A percentile compares a stretch with the other conserved stretches of the same genome.
Conservation (phyloP, 805 yeast genomes). For the Wickerhamomyces alni region DNA sequence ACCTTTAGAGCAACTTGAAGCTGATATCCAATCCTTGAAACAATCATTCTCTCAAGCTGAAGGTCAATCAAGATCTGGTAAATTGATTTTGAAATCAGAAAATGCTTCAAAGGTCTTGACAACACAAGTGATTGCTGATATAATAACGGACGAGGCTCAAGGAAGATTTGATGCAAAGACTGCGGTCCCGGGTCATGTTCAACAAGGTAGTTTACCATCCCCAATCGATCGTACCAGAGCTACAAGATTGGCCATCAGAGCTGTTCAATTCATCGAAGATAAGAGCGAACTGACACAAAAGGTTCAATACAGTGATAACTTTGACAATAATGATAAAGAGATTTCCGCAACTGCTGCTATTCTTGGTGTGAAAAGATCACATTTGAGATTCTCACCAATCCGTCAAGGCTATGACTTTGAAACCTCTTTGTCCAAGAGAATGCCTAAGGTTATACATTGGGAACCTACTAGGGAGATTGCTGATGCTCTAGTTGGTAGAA, state of each 20-base stretch:
- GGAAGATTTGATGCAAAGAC: slow-evolving; percentile 72
- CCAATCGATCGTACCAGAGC: slow-evolving; percentile 75
- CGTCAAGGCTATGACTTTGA: slow-evolving; percentile 79
- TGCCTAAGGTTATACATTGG: slow-evolving; percentile 91
- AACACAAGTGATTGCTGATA: slow-evolving; percentile 65
- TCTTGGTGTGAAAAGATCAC: slow-evolving; percentile 75
- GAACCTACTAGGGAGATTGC: slow-evolving; percentile 64
- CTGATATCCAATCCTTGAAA: slow-evolving; percentile 57
- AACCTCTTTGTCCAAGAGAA: slow-evolving; percentile 72
- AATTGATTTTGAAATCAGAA: slow-evolving; percentile 60
- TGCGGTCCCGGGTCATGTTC: slow-evolving; percentile 83
- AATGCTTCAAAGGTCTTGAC: slow-evolving; percentile 67
- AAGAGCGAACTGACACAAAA: slow-evolving; percentile 33
- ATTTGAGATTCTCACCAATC: slow-evolving; percentile 67
- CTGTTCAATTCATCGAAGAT: slow-evolving; percentile 63
- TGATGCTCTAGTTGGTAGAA: slow-evolving; percentile 78
- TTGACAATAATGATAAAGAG: slow-evolving; percentile 30
- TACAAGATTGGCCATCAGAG: slow-evolving; percentile 62
- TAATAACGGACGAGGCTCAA: slow-evolving; percentile 52
- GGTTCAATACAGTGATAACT: slow-evolving; percentile 39
- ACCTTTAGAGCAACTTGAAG: slow-evolving; percentile 50
- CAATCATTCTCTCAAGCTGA: slow-evolving; percentile 54
- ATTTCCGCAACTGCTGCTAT: slow-evolving; percentile 63
- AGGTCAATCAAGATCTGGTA: slow-evolving; percentile 65
- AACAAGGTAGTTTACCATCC: slow-evolving; percentile 76